phyloP scores from a whole-genome alignment of 129 eudicot species.

The Flaveria linearis region DNA sequence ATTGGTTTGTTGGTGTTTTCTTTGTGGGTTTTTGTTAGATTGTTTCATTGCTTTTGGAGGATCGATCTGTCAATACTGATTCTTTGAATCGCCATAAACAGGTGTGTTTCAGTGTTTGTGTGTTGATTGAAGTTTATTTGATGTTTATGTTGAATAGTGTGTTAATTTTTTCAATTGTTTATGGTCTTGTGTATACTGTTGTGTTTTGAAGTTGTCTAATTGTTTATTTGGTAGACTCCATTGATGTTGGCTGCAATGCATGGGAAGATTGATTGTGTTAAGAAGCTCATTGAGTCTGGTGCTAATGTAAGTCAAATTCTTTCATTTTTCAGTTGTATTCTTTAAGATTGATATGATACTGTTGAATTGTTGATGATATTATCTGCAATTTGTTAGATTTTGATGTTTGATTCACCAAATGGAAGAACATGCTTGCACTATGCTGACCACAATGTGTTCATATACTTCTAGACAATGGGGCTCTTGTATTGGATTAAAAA shows the following conservation, averaged over 20 bases:
- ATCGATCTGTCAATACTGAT: slow-evolving; percentile 57
- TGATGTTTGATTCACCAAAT: no score
- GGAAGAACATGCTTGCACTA: no score
- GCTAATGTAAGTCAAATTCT: slow-evolving; percentile 73
- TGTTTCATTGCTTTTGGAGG: slow-evolving; percentile 60
- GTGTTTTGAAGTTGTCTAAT: not conserved
- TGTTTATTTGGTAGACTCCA: slow-evolving; percentile 55
- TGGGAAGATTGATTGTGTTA: slow-evolving; percentile 67
- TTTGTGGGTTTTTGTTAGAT: slow-evolving; percentile 38
- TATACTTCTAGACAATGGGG: no score
- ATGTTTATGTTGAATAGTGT: slow-evolving; percentile 5
- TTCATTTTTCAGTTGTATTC: not conserved
- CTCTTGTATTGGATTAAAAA: no score
- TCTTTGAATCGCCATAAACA: slow-evolving; percentile 61
- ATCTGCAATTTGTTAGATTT: slow-evolving; percentile 40
- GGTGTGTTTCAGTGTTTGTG: slow-evolving; percentile 43
- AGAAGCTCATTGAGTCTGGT: slow-evolving; percentile 71
- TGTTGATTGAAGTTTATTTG: not conserved
- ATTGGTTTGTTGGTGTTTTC: not conserved
- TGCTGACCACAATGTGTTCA: no score
- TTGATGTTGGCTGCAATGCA: slow-evolving; percentile 89
- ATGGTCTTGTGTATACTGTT: slow-evolving; percentile 7
- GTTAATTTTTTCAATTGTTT: not conserved
- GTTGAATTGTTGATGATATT: slow-evolving; percentile 5
- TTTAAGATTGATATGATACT: not conserved